Base-by-base conservation (phyloP, 2,329 filamentous ascomycete species). In the Pseudocercospora fijiensis region DNA sequence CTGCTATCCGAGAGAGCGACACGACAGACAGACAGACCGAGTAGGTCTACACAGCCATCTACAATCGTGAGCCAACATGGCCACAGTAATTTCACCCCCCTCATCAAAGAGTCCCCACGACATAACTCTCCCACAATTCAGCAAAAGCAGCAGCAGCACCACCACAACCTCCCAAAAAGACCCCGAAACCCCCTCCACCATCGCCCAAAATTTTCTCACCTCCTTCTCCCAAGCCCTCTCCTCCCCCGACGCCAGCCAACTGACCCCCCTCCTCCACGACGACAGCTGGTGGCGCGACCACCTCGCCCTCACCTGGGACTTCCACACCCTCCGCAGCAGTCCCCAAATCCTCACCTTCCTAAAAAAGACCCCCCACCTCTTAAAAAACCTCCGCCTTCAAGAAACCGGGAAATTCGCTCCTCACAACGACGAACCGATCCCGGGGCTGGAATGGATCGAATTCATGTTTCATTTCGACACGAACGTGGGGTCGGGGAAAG, bases 211-310 rank as follows among this genome's bases (percentile, higher is more conserved):
- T 65, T 76, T 74, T 74, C 71, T 76, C 3, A 59, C 68, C 5
- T 63, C 67, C 2, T 74, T 76, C 64, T 55, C 68, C 18, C 33
- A 63, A 9, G 66, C 71, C 8, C 69, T 76, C 20, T 37, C 64
- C 10, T 68, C 61, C 18, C 66, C 66, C 22, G 65, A 75, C 58
- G 41, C 49, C 2, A 58, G 62, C 3, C 61, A 60, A 11, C 61
- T 76, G 4, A 24, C 59, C 24, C 43, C 58, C 24, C 56, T 85
- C 3, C 82, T 86, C 52, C 69, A 78, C 2, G 67, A 76, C 0
- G 76, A 82, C 20, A 81, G 83, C 61, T 86, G 81, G 73, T 87
- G 85, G 85, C 80, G 85, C 8, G 85, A 88, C 68, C 83, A 86
- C 49, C 76, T 88, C 0, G 81, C 80, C 20, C 71, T 87, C 0